These are phyloP conservation scores for Stylonectria norvegica DNA, from an alignment of 2,329 filamentous ascomycete species.

Conservation along the genomic window DNA sequence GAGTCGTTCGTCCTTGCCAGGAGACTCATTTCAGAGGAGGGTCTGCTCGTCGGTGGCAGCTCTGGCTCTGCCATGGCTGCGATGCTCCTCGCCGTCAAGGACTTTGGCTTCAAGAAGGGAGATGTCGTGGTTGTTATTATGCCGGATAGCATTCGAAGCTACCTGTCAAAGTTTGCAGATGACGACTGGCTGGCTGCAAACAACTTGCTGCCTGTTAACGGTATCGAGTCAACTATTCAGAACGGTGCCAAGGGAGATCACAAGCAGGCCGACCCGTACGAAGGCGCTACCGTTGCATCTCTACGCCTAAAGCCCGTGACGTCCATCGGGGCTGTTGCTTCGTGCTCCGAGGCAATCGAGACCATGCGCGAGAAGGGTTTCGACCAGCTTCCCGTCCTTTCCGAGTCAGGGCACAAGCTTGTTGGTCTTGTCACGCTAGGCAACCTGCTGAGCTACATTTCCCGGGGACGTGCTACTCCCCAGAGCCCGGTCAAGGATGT, in stretches of 20 bases:
- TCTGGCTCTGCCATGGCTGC: constrained; percentile 90
- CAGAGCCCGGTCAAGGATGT: constrained; percentile 75
- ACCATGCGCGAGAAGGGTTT: constrained; percentile 98
- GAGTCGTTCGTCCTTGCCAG: constrained; percentile 91
- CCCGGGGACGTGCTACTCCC: constrained; percentile 72
- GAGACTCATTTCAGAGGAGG: constrained; percentile 88
- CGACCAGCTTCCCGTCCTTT: constrained; percentile 91
- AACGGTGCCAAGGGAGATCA: constrained; percentile 35
- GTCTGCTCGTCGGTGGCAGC: constrained; percentile 87
- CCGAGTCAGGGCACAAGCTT: constrained; percentile 64
- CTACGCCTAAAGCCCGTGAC: constrained; percentile 92
- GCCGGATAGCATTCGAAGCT: constrained; percentile 95
- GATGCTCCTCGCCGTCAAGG: constrained; percentile 71
- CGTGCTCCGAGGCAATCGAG: constrained; percentile 87
- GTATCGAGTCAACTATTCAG: constrained; percentile 46
- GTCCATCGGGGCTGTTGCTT: constrained; percentile 67
- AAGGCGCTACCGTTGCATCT: constrained; percentile 72
- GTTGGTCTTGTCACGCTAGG: constrained; percentile 93
- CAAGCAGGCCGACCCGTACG: constrained; percentile 63
- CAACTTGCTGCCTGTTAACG: constrained; percentile 69
- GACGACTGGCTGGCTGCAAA: constrained; percentile 99
- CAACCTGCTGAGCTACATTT: constrained; percentile 89
- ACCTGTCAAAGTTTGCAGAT: constrained; percentile 96
- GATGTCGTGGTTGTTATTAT: constrained; percentile 89
- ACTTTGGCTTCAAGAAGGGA: constrained; percentile 72